Conservation (phyloP, 2,329 filamentous ascomycete genomes). For the Penicillium sp. region DNA sequence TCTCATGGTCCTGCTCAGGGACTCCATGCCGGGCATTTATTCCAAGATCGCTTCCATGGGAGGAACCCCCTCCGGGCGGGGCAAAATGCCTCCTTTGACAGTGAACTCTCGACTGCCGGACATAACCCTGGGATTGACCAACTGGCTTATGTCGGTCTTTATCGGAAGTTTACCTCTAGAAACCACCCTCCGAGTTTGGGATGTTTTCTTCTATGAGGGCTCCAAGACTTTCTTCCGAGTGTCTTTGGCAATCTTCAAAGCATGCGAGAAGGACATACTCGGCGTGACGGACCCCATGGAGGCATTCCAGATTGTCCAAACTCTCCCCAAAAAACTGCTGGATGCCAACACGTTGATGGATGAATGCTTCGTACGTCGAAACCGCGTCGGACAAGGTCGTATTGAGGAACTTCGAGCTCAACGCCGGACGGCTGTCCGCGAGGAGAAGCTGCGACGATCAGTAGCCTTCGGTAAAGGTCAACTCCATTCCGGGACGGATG, state of each 20-base stretch:
- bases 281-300: slow-evolving; percentile 80
- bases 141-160: slow-evolving; percentile 97
- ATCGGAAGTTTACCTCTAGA: slow-evolving; percentile 88
- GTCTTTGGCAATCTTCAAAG: slow-evolving; percentile 81
- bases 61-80: slow-evolving; percentile 38
- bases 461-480: slow-evolving; percentile 30
- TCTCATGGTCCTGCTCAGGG: slow-evolving; percentile 75
- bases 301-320: slow-evolving; percentile 88
- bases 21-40: slow-evolving; percentile 75
- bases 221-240: slow-evolving; percentile 89
- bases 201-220: slow-evolving; percentile 90
- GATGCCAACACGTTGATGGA: slow-evolving; percentile 78
- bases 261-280: slow-evolving; percentile 71
- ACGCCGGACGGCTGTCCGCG: slow-evolving; percentile 46
- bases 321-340: slow-evolving; percentile 67
- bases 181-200: slow-evolving; percentile 85
- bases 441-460: slow-evolving; percentile 36
- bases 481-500: slow-evolving; percentile 27
- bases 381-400: slow-evolving; percentile 69
- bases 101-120: slow-evolving; percentile 60
- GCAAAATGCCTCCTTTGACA: slow-evolving; percentile 37
- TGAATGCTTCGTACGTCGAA: slow-evolving; percentile 68
- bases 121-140: slow-evolving; percentile 83
- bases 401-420: slow-evolving; percentile 69
- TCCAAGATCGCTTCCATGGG: slow-evolving; percentile 68